Evolutionary conservation across 805 yeast genomes (phyloP).

Genomic region (Pichia phayaonensis): DNA sequence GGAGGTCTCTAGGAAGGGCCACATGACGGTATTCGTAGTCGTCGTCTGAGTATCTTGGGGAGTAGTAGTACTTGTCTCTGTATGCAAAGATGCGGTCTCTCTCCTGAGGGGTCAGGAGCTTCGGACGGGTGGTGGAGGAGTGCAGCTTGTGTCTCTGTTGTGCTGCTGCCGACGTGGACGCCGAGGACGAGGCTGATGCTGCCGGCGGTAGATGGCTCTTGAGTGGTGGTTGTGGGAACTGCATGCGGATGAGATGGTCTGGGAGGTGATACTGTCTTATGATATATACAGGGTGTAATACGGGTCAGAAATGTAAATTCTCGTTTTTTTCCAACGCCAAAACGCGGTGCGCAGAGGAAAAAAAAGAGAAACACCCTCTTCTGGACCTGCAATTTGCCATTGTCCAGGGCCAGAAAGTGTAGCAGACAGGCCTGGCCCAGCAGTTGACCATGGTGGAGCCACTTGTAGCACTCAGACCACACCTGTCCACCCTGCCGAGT

Average conservation of each 20-base stretch:
- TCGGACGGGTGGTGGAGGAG: constrained; percentile 21
- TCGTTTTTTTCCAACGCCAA: no score
- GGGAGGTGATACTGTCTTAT: not conserved
- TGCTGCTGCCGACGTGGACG: no score
- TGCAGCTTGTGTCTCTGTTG: not conserved
- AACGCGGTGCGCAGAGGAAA: no score
- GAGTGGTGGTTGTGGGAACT: not conserved
- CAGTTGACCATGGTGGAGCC: no score
- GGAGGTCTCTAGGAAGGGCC: constrained; percentile 92
- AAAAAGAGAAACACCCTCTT: no score
- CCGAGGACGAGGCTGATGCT: not conserved
- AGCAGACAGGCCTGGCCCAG: no score
- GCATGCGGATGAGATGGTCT: no score
- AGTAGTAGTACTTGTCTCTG: constrained; percentile 89
- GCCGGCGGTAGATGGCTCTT: not conserved
- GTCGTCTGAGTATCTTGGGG: constrained; percentile 90
- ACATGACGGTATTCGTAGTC: constrained; percentile 92
- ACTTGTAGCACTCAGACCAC: constrained; percentile 40
- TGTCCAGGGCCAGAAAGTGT: no score
- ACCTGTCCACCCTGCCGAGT: constrained; percentile 25
- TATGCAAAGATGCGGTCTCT: constrained; percentile 82
- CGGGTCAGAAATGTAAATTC: no score
- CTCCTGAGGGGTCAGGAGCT: constrained; percentile 77
- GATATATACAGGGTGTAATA: no score
- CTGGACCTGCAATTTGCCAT: no score